Evolutionary conservation across 805 yeast species (phyloP).

Genomic region (Cyberlindnera maclurae): DNA sequence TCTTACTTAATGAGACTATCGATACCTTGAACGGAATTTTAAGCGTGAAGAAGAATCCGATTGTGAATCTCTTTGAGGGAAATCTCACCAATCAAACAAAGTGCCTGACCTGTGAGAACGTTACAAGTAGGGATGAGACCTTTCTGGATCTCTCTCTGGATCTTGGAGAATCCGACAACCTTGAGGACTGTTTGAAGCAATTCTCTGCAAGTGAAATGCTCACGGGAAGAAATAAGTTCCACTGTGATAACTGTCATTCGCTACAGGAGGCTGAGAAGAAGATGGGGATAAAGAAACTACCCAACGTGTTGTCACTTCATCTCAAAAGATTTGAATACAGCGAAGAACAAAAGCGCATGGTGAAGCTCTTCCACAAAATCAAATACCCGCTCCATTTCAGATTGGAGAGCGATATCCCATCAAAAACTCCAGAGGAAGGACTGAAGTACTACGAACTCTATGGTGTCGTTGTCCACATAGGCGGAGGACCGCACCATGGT

Average conservation of each 20-base stretch:
- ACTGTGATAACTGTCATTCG: constrained; percentile 85
- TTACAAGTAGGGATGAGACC: constrained; percentile 74
- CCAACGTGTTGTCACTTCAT: constrained; percentile 75
- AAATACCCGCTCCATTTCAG: constrained; percentile 70
- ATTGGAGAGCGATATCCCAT: constrained; percentile 45
- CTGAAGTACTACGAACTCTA: constrained; percentile 71
- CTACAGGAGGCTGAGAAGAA: constrained; percentile 92
- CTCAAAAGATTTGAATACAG: constrained; percentile 88
- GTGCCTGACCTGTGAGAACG: constrained; percentile 82
- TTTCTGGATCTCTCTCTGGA: constrained; percentile 86
- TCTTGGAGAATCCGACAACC: constrained; percentile 63
- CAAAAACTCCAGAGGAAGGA: constrained; percentile 34
- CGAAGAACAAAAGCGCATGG: constrained; percentile 72
- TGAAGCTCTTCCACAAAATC: constrained; percentile 80
- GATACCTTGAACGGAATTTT: constrained; percentile 27
- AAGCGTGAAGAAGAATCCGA: constrained; percentile 34
- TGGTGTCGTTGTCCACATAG: constrained; percentile 88
- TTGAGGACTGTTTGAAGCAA: constrained; percentile 71
- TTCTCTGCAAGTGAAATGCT: constrained; percentile 83
- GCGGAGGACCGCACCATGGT: constrained; percentile 97
- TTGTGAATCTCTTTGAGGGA: constrained; percentile 78
- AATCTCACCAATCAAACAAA: constrained; percentile 77
- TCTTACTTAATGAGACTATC: constrained; percentile 69
- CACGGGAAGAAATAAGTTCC: constrained; percentile 82
- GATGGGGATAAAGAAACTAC: constrained; percentile 70